These are phyloP conservation scores for Parascedosporium putredinis DNA, from an alignment of 2,329 filamentous ascomycete genomes.

Conservation along the genomic window DNA sequence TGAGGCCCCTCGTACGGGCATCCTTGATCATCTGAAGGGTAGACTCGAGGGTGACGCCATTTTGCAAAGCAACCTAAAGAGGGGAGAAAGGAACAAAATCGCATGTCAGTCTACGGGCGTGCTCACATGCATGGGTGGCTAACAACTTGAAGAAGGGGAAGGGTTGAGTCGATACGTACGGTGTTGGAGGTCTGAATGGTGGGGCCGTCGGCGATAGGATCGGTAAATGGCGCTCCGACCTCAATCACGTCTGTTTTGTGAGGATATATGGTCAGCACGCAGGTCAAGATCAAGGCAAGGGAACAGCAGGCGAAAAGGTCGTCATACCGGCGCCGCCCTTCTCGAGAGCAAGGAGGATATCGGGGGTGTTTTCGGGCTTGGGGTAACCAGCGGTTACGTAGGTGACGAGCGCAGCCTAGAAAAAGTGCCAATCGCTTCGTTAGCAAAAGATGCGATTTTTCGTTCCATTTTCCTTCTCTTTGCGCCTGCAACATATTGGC, in stretches of 20 bases:
- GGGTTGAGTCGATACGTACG: conserved; percentile 29
- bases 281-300: conserved; percentile 11
- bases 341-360: conserved; percentile 81
- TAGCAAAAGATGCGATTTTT: background rate
- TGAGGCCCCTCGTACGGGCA: conserved; percentile 66
- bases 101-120: conserved; percentile 9
- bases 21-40: conserved; percentile 77
- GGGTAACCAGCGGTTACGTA: conserved; percentile 96
- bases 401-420: conserved; percentile 72
- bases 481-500: too few species aligned
- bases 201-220: conserved; percentile 94
- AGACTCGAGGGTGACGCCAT: conserved; percentile 74
- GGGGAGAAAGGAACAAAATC: conserved; percentile 6
- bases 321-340: conserved; percentile 75
- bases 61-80: conserved; percentile 63
- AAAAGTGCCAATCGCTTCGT: background rate
- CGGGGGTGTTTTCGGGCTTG: conserved; percentile 66
- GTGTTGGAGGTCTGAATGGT: conserved; percentile 96
- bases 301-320: background rate
- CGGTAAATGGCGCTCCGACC: conserved; percentile 91
- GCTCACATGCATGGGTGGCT: too few species aligned
- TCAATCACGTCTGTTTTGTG: conserved; percentile 78
- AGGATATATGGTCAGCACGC: conserved; percentile 7
- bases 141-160: background rate
- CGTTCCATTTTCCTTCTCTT: background rate